These are phyloP conservation scores for Fusarium transvaalense DNA, from an alignment of 2,329 filamentous ascomycete genomes.

Conservation along the genomic window DNA sequence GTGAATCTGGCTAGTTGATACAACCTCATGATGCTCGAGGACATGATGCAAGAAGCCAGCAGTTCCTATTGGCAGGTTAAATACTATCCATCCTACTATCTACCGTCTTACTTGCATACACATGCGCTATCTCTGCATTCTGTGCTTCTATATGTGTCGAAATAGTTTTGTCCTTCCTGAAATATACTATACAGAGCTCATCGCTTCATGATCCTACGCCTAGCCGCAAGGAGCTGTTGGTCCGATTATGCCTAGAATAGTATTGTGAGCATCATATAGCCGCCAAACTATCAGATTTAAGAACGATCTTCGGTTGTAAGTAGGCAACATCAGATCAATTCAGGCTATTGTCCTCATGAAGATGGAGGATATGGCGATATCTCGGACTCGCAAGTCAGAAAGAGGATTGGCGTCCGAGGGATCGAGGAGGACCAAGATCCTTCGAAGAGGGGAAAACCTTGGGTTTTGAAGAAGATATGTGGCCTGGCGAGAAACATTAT, in stretches of 20 bases:
- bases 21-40: not conserved
- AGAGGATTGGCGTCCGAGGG: not conserved
- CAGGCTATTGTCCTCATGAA: not conserved
- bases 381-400: not conserved
- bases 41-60: not conserved
- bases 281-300: not conserved
- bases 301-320: not conserved
- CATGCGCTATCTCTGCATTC: not conserved
- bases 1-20: not conserved
- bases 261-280: not conserved
- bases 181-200: not conserved
- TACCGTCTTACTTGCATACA: not conserved
- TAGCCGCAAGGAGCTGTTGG: slow-evolving; percentile 5
- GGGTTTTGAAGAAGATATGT: not conserved
- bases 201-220: not conserved
- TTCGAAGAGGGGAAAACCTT: not conserved
- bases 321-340: not conserved
- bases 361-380: not conserved
- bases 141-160: not conserved
- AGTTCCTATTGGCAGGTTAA: slow-evolving; percentile 5
- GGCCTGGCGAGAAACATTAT: not conserved
- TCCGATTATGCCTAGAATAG: not conserved
- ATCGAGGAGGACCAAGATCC: not conserved
- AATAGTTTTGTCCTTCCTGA: not conserved
- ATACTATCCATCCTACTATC: not conserved